Base-by-base conservation (phyloP, 306 rosid genomes). In the Cicer yamashitae region DNA sequence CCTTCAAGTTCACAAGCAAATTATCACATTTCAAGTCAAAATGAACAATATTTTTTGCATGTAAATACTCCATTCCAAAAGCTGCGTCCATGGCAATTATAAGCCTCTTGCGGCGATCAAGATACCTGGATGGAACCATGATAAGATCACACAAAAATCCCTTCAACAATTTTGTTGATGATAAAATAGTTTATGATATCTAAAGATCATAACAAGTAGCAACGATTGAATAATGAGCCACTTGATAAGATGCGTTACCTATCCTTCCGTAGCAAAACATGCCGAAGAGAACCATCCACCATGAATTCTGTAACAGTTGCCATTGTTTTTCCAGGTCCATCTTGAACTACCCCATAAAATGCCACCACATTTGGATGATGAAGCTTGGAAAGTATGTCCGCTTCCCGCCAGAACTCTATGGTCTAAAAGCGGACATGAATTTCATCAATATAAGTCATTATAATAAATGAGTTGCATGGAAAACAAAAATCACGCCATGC, bases 361-460 rank as follows among this genome's bases (percentile, higher is more conserved):
- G 98, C 96, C 69, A 93, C 93, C 84, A 93, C 92, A 85, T 93
- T 93, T 70, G 98, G 98, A 89, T 93, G 98, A 58, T 93, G 98
- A 76, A 93, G 91, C 82, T 90, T 84, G 10, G 96, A 84, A 79
- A 93, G 96, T 40, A 88, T 92, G 74, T 82, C 90, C 8, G 97
- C 97, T 78, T 92, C 97, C 20, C 86, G 87, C 97, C 97, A 92
- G 84, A 92, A 92, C 75, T 92, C 97, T 34, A 79, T 37, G 0
- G 88, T 92, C 97, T 90, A 88, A 77, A 75, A 77, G 74, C 10
- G 54, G 73, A 57, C 82, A 78, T 10, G 68, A 74, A 56, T 56
- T 70, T 66, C 47, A 77, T 68, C 67, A 64, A 50, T 63, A 80
- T 18, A 70, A 41, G 52, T 25, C 43, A 13, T 62, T 77, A 38